Conservation (phyloP, 352 stramenopile genomes). For the Phytopythium litorale region DNA sequence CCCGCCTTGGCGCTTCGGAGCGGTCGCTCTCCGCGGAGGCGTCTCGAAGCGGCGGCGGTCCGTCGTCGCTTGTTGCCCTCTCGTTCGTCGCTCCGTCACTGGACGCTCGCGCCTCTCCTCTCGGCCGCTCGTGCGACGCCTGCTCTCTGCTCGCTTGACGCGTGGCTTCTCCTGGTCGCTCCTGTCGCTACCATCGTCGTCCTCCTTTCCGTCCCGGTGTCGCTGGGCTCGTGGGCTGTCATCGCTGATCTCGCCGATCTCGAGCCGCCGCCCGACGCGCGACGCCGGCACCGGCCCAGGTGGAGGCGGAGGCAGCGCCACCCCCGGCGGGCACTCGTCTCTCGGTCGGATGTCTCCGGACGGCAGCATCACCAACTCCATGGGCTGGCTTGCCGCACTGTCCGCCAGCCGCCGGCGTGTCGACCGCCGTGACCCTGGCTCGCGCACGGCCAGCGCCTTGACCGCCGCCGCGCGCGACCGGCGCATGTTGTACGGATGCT, state of each 20-base stretch:
- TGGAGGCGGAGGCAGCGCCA: slow-evolving; percentile 23
- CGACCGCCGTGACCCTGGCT: not conserved
- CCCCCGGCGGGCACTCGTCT: slow-evolving; percentile 46
- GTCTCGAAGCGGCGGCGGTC: not conserved
- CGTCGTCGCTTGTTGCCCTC: not conserved
- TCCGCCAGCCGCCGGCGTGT: slow-evolving; percentile 1
- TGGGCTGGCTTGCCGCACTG: slow-evolving; percentile 17
- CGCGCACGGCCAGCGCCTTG: slow-evolving; percentile 2
- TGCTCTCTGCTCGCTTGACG: slow-evolving; percentile 9
- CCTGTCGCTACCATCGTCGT: slow-evolving; percentile 4
- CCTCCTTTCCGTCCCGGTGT: not conserved
- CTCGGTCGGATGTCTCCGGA: slow-evolving; percentile 55
- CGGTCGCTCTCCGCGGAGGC: not conserved
- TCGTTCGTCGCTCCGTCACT: not conserved
- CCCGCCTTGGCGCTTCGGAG: too few relatives aligned
- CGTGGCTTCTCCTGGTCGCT: slow-evolving; percentile 3
- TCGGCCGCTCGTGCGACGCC: not conserved
- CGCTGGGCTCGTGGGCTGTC: not conserved
- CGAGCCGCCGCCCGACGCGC: not conserved
- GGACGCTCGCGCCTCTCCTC: not conserved
- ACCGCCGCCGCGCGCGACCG: not conserved
- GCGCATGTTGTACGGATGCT: slow-evolving; percentile 37
- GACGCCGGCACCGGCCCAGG: not conserved
- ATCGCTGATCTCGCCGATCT: slow-evolving; percentile 1
- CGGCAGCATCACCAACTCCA: slow-evolving; percentile 63